Base-by-base conservation (phyloP, 2,329 filamentous ascomycete genomes). In the Rugonectria rugulosa region DNA sequence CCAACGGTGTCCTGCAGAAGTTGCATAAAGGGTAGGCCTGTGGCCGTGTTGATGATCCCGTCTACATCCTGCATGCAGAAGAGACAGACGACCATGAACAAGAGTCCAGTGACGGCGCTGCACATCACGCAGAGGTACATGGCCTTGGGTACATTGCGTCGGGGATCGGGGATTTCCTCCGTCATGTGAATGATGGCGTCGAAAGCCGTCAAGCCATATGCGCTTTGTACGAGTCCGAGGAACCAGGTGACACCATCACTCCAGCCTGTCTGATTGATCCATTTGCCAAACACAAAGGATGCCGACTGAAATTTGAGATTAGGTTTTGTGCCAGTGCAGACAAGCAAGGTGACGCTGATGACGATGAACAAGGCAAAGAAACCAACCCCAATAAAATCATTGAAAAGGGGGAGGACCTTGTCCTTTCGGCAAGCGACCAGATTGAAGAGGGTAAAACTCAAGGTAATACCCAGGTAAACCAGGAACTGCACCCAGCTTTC, bases 141-240 rank as follows among this genome's bases (percentile, higher is more conserved):
- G 2, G 79, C 76, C 27, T 73, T 73, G 0, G 82, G 82, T 0
- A 76, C 79, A 43, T 81, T 82, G 27, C 71, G 75, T 14, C 80
- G 69, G 5, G 82, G 81, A 3, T 75, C 71, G 0, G 82, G 81
- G 0, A 85, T 80, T 63, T 85, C 82, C 50, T 85, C 82, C 2
- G 82, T 78, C 78, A 85, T 81, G 61, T 85, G 82, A 40, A 85
- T 81, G 31, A 83, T 81, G 0, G 82, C 80, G 63, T 85, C 82
- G 53, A 85, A 85, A 0, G 82, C 82, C 5, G 63, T 64, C 0
- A 66, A 11, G 3, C 79, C 81, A 53, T 85, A 85, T 0, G 82
- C 82, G 3, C 80, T 77, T 59, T 85, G 83, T 0, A 85, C 77
- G 1, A 85, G 76, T 1, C 82, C 82, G 0, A 79, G 76, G 57